phyloP scores from a whole-genome alignment of 1,139 yeast species.

The Nakaseomyces delphensis region DNA sequence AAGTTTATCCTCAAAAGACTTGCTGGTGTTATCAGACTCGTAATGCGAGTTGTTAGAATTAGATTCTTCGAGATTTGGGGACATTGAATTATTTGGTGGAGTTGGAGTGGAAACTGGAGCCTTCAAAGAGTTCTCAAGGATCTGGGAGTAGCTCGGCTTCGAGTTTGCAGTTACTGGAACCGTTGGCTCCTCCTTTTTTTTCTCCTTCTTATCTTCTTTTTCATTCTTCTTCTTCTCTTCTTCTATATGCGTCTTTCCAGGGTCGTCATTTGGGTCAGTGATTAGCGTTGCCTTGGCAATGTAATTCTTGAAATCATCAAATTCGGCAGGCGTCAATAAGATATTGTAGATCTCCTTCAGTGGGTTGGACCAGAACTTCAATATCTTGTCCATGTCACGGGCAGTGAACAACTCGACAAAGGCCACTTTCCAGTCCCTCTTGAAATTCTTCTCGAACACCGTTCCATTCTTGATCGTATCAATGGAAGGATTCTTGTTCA shows the following conservation, averaged over 20 bases:
- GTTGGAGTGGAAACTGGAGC: conserved; percentile 10
- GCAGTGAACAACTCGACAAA: conserved; percentile 48
- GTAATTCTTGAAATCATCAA: conserved; percentile 28
- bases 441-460: conserved; percentile 29
- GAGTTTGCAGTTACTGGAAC: conserved; percentile 10
- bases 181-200: conserved; percentile 10
- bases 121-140: conserved; percentile 23
- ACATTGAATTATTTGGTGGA: conserved; percentile 4
- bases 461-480: conserved; percentile 19
- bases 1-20: not conserved
- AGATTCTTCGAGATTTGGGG: not conserved
- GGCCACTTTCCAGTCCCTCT: conserved; percentile 42
- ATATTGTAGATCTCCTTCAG: conserved; percentile 26
- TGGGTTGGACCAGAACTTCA: conserved; percentile 26
- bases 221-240: not conserved
- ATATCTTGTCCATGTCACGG: conserved; percentile 39
- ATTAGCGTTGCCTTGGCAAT: conserved; percentile 21
- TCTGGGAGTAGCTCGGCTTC: conserved; percentile 22
- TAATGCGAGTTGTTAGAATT: not conserved
- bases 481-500: conserved; percentile 26
- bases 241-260: conserved; percentile 16
- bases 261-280: conserved; percentile 23
- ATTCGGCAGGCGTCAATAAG: conserved; percentile 22
- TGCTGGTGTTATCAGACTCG: conserved; percentile 6
- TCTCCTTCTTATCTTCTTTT: conserved; percentile 1